Base-by-base conservation (phyloP, 2,329 filamentous ascomycete species). In the Talaromyces amestolkiae region DNA sequence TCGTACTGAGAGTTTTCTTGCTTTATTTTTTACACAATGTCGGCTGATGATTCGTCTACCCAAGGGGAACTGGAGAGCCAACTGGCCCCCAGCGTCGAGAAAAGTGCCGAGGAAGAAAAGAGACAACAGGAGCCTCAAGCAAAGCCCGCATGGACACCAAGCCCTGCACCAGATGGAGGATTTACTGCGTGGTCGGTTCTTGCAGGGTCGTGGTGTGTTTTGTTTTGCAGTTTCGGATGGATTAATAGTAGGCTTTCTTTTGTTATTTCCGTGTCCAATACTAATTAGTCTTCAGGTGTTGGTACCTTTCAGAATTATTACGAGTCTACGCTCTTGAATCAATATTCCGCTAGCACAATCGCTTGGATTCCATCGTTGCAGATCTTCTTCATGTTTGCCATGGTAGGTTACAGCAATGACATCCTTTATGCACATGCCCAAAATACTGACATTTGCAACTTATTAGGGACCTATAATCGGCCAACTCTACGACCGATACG, bases 301-400 rank as follows among this genome's bases (percentile, higher is more conserved):
- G 86, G 85, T 13, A 78, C 84, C 11, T 88, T 88, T 69, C 85
- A 88, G 70, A 81, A 84, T 10, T 85, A 87, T 70, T 88, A 88
- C 70, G 75, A 85, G 68, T 77, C 74, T 81, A 7, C 78, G 82
- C 39, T 61, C 17, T 74, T 88, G 3, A 72, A 68, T 3, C 61
- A 77, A 2, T 85, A 85, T 66, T 83, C 84, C 0, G 70, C 83
- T 0, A 84, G 82, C 64, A 83, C 83, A 0, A 78, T 88, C 10
- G 78, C 85, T 10, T 88, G 86, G 86, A 87, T 88, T 58, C 80
- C 84, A 0, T 85, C 84, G 0, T 72, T 86, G 8, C 82, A 87
- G 67, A 76, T 83, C 17, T 86, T 84, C 70, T 81, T 85, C 71
- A 82, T 89, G 80, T 84, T 85, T 71, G 76, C 72, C 45, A 73